Percentiles rank a stretch among this genome's conserved stretches.
Conservation (phyloP, 768 basidiomycete genomes). For the Suillus decipiens region DNA sequence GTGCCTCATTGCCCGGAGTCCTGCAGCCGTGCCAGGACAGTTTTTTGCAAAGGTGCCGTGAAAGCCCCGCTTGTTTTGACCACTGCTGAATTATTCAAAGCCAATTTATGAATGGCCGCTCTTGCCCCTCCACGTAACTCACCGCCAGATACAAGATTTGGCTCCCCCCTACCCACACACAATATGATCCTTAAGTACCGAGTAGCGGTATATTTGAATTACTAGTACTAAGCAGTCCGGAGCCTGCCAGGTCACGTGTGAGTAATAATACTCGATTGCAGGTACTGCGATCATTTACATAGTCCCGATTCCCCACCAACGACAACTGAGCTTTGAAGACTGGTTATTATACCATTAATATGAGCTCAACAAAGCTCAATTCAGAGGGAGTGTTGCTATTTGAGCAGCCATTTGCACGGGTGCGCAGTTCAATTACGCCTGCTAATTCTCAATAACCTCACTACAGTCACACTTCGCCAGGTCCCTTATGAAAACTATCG, state of each 20-base stretch:
- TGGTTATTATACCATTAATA: slow-evolving; percentile 18
- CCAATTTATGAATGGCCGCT: background rate
- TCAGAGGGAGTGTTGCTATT: slow-evolving; percentile 77
- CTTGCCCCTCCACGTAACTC: background rate
- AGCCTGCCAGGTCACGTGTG: slow-evolving; percentile 26
- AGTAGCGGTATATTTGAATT: background rate
- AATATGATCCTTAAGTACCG: background rate
- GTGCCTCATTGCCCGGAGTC: background rate
- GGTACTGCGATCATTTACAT: slow-evolving; percentile 4
- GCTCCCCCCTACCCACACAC: background rate
- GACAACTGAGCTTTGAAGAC: slow-evolving; percentile 1
- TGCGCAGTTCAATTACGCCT: slow-evolving; percentile 34
- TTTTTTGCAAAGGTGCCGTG: background rate
- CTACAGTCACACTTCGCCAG: slow-evolving; percentile 40
- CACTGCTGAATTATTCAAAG: background rate
- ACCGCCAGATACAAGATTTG: background rate
- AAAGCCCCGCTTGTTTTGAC: background rate
- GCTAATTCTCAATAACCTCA: slow-evolving; percentile 16
- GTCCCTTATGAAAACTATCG: slow-evolving; percentile 90
- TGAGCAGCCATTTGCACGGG: slow-evolving; percentile 81
- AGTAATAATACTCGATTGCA: slow-evolving; percentile 18
- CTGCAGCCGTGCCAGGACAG: background rate
- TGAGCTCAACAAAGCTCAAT: slow-evolving; percentile 54
- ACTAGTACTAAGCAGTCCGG: too few relatives aligned
- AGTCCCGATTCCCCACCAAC: slow-evolving; percentile 1